Evolutionary conservation across 768 basidiomycete genomes (phyloP).

Genomic region (Lactarius deliciosus): DNA sequence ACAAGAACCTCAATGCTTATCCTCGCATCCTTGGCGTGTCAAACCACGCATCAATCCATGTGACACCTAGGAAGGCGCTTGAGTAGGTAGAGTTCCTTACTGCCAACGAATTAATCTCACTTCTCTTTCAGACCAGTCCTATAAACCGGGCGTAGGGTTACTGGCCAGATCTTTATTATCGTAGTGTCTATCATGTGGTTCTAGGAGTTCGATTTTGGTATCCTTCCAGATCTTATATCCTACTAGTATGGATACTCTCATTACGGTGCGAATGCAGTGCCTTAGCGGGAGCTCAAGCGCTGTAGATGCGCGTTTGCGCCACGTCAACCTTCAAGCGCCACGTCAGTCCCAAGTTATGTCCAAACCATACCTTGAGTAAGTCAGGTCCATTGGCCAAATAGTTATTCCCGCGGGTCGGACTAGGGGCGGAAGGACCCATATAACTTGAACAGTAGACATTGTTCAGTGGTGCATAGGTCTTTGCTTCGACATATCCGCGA

Average conservation of each 20-base stretch:
- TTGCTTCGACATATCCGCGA: too few species aligned
- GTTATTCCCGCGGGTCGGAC: background rate
- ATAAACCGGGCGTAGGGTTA: background rate
- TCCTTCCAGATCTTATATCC: background rate
- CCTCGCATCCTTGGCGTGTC: conserved; percentile 85
- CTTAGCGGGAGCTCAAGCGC: background rate
- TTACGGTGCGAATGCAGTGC: background rate
- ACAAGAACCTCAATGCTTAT: conserved; percentile 97
- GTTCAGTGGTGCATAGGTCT: too few species aligned
- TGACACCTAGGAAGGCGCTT: conserved; percentile 54
- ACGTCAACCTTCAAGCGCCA: background rate
- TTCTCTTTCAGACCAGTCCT: conserved; percentile 12
- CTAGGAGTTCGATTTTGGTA: background rate
- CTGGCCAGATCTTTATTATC: background rate
- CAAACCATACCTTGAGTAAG: background rate
- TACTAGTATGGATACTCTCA: background rate
- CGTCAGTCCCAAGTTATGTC: background rate
- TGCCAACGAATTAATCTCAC: background rate
- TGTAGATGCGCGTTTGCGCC: background rate
- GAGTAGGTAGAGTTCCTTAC: conserved; percentile 40
- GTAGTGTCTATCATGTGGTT: background rate
- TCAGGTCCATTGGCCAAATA: background rate
- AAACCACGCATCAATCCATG: conserved; percentile 79
- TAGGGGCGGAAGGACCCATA: too few species aligned
- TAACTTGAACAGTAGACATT: too few species aligned